phyloP scores from a whole-genome alignment of 73 alveolate genomes.

The Paramecium biaurelia region DNA sequence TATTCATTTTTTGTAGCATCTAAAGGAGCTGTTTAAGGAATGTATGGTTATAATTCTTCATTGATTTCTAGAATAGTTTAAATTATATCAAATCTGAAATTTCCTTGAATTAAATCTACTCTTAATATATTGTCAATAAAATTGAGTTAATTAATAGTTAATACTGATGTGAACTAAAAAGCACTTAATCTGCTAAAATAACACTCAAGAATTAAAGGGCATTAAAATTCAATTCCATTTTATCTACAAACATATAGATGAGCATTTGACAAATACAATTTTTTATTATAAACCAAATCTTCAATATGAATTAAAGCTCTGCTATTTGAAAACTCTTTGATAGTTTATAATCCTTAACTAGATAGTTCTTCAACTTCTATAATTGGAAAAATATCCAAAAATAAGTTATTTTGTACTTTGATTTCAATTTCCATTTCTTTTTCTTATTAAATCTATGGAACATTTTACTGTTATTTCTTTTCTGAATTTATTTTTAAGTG shows the following conservation, averaged over 20 bases:
- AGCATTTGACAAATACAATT: not conserved
- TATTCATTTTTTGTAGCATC: not conserved
- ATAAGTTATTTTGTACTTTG: not conserved
- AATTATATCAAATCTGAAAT: not conserved
- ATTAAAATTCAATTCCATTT: constrained; percentile 20
- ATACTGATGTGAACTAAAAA: not conserved
- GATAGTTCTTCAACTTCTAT: not conserved
- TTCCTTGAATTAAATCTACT: not conserved
- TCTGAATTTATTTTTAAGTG: not conserved
- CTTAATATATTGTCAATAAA: not conserved
- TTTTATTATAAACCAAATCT: not conserved
- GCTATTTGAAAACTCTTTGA: not conserved
- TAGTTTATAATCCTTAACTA: not conserved
- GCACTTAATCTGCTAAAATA: not conserved
- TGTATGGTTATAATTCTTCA: not conserved
- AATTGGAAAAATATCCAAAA: not conserved
- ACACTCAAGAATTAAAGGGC: not conserved
- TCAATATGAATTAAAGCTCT: not conserved
- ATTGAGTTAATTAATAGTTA: not conserved
- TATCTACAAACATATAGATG: not conserved
- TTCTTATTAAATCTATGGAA: not conserved
- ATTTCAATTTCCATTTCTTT: not conserved
- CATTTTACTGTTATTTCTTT: not conserved
- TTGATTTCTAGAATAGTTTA: not conserved
- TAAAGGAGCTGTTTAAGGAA: not conserved